phyloP scores from a whole-genome alignment of 2,329 filamentous ascomycete genomes.

The Ustilaginoidea virens region DNA sequence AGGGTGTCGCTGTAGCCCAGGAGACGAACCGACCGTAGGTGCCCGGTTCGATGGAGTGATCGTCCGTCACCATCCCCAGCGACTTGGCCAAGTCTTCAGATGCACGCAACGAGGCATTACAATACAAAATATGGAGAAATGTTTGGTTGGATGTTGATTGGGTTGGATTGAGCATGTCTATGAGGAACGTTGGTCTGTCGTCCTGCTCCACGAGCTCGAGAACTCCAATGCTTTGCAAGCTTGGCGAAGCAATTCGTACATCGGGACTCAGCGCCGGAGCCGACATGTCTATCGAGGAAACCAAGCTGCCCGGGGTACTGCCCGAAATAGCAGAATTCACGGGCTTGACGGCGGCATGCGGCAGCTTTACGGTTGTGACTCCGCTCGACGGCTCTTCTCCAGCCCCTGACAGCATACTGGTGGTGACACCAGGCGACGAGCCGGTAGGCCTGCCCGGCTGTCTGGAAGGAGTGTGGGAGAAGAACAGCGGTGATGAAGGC shows the following conservation, averaged over 20 bases:
- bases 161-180: constrained; percentile 47
- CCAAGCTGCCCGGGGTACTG: constrained; percentile 36
- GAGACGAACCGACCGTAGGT: constrained; percentile 50
- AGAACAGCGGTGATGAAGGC: constrained; percentile 36
- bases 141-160: constrained; percentile 33
- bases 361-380: constrained; percentile 39
- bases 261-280: constrained; percentile 37
- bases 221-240: constrained; percentile 46
- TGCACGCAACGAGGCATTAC: constrained; percentile 50
- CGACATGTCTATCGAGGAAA: constrained; percentile 37
- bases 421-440: constrained; percentile 24
- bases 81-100: constrained; percentile 39
- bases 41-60: constrained; percentile 20
- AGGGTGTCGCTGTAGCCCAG: constrained; percentile 47
- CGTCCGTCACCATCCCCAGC: constrained; percentile 33
- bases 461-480: constrained; percentile 27
- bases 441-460: constrained; percentile 21
- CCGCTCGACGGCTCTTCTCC: constrained; percentile 25
- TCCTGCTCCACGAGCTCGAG: constrained; percentile 64
- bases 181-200: constrained; percentile 58
- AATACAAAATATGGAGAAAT: constrained; percentile 47
- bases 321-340: constrained; percentile 30
- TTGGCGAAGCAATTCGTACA: constrained; percentile 27
- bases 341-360: constrained; percentile 34
- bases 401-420: constrained; percentile 30